A percentile compares a stretch with the other conserved stretches of the same genome.
phyloP scores from a whole-genome alignment of 225 moss, liverwort and hornwort species.

The Marchantia polymorpha region DNA sequence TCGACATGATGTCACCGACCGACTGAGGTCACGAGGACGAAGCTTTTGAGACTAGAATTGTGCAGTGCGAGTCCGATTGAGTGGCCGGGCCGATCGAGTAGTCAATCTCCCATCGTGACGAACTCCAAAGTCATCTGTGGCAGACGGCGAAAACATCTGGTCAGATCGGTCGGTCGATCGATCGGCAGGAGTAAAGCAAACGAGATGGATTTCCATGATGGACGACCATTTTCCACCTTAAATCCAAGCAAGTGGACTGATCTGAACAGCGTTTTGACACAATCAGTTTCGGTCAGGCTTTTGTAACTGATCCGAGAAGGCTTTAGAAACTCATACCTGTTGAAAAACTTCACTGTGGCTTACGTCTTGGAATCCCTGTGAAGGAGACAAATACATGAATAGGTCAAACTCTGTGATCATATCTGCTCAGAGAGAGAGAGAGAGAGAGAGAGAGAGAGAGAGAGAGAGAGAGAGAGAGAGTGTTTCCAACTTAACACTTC shows the following conservation, averaged over 20 bases:
- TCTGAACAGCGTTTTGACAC: too few species aligned
- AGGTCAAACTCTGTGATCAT: not conserved
- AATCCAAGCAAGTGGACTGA: too few species aligned
- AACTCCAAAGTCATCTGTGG: conserved; percentile 4
- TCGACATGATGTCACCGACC: too few species aligned
- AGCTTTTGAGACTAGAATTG: not conserved
- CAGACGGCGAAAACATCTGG: not conserved
- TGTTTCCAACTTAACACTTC: not conserved
- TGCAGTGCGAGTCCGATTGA: not conserved
- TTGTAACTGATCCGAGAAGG: too few species aligned
- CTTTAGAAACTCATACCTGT: conserved; percentile 21
- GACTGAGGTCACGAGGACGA: too few species aligned
- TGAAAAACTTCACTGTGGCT: conserved; percentile 35
- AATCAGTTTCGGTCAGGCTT: too few species aligned
- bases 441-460: too few species aligned
- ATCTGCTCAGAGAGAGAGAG: too few species aligned
- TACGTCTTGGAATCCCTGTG: conserved; percentile 39
- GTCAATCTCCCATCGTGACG: not conserved
- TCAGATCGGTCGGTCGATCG: too few species aligned
- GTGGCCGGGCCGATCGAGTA: not conserved
- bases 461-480: not conserved
- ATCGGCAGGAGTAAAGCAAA: too few species aligned
- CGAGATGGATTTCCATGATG: too few species aligned
- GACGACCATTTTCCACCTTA: too few species aligned
- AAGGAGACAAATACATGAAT: not conserved